Evolutionary conservation across 805 yeast species (phyloP), one percentile per base, ranked within the genome.

Genomic region (Candida ponderosae): DNA sequence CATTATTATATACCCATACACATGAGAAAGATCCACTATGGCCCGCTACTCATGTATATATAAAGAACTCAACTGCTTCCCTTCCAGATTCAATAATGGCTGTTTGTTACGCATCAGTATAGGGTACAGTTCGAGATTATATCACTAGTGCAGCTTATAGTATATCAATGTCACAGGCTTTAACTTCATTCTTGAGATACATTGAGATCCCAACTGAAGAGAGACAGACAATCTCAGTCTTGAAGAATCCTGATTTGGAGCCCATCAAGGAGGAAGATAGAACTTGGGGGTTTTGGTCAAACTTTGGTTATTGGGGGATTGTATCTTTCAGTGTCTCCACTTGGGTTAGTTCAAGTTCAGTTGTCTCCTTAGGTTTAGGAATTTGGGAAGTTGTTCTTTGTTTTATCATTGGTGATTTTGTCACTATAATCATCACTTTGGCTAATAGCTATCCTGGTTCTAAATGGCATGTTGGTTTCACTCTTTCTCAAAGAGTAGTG

Each of bases 371-470:
- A 6, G 78, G 78, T 3, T 51, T 72, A 37, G 59, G 64, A 29
- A 67, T 70, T 32, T 59, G 65, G 5, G 68, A 70, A 35, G 70
- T 9, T 60, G 66, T 17, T 48, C 51, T 47, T 42, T 47, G 46
- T 17, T 62, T 62, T 32, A 59, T 66, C 26, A 43, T 74, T n/a
- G 77, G 72, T 24, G 73, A 72, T 49, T 44, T 66, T 5, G 42
- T 74, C n/a, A 68, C 74, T 14, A 55, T 67, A 31, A n/a, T 58
- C 5, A 62, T 66, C 39, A 68, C 77, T 14, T 45, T 68, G 29
- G 61, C 70, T 10, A 71, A 70, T 47, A 65, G 73, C 15, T 62
- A 58, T 35, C 74, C 70, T 0, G 79, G 79, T 32, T 50, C 56
- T 15, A 65, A 69, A 33, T 71, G 66, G 56, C 72, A 69, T 50